phyloP scores from a whole-genome alignment of 176 grass and related monocot species.

The Aegilops speltoides region DNA sequence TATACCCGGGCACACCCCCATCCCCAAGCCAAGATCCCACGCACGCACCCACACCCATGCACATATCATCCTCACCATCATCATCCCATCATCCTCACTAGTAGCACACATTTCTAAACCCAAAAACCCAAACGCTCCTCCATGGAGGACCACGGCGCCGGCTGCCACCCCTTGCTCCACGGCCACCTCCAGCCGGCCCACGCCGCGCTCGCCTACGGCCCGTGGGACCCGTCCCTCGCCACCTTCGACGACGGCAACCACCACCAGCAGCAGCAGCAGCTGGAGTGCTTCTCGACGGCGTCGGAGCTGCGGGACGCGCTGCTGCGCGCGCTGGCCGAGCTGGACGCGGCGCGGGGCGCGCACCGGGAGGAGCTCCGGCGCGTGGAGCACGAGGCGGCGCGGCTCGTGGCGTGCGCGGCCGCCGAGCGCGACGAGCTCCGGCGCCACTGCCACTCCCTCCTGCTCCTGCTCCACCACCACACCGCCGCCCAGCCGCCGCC shows the following conservation, averaged over 20 bases:
- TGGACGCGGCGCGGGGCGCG: constrained; percentile 55
- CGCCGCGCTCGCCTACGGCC: constrained; percentile 31
- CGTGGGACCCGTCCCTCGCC: constrained; percentile 20
- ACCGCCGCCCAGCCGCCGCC: background rate
- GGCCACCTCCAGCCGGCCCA: background rate
- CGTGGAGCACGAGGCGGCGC: constrained; percentile 67
- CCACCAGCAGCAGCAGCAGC: background rate
- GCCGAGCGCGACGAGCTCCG: constrained; percentile 90
- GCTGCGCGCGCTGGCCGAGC: constrained; percentile 57
- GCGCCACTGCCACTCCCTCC: constrained; percentile 68
- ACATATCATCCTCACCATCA: background rate
- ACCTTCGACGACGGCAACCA: background rate
- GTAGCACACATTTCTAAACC: background rate
- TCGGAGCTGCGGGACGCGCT: constrained; percentile 64
- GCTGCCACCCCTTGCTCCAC: constrained; percentile 28
- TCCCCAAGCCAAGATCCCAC: constrained; percentile 15
- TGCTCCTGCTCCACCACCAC: constrained; percentile 65
- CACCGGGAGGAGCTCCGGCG: constrained; percentile 66
- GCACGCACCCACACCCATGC: background rate
- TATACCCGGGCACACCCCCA: background rate
- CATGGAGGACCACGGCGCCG: constrained; percentile 37
- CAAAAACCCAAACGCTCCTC: background rate
- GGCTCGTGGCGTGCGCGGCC: constrained; percentile 58
- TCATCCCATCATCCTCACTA: background rate
- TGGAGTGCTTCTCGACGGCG: constrained; percentile 21